Base-by-base conservation (phyloP, 106 monocot genomes). In the Cymbidium sinense region DNA sequence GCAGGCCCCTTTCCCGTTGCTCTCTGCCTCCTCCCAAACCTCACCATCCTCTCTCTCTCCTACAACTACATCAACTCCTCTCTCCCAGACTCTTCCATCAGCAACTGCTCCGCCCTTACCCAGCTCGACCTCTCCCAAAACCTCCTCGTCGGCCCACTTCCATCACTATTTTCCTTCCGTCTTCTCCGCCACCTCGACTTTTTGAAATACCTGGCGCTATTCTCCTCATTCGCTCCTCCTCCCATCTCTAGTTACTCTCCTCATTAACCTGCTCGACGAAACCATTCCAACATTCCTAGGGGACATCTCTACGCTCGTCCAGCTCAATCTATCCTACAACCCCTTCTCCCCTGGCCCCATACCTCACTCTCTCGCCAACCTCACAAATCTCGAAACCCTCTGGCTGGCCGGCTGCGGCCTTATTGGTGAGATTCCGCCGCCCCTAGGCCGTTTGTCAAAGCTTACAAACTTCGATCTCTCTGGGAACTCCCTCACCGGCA, bases 301-400 rank as follows among this genome's bases (percentile, higher is more conserved):
- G 43, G 70, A 79, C 25, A 23, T 88, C 54, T 67, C 82, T 61
- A 88, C 82, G 3, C 86, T 93, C 12, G 77, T 34, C 6, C 83
- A 93, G 72, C 86, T 93, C 64, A 90, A 88, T 77, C 81, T 93
- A 39, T 86, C 90, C 62, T 90, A 95, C 85, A 95, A 95, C 78
- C 80, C 85, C 15, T 89, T 95, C 80, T 28, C 77, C 18, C 83
- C 86, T 0, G 86, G 84, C 1, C 76, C 78, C 6, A 65, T 95
- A 4, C 95, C 95, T 1, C 12, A 70, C 19, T 58, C 73, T 23
- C 41, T 93, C 79, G 86, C 87, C 36, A 72, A 87, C 62, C 84
- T 94, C 30, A 54, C 19, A 5, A 82, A 76, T 10, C 84, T 95
- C 74, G 47, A 73, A 21, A 81, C 86, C 81, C 44, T 93, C 20